phyloP scores from a whole-genome alignment of 345 rosid genomes.

The Garcia nutans region DNA sequence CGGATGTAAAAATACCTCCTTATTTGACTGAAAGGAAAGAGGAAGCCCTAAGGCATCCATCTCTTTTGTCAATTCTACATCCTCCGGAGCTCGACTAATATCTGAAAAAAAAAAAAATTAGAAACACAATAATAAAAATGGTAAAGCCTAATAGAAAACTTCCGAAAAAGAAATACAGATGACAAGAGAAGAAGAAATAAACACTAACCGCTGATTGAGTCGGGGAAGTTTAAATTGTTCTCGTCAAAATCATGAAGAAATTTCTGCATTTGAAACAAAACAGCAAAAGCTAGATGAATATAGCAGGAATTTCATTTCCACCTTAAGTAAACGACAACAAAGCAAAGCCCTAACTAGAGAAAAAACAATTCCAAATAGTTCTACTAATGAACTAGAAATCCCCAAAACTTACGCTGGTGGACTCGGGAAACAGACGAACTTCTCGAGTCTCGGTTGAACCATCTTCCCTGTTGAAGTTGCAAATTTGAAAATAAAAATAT shows the following conservation, averaged over 20 bases:
- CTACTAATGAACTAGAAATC: not conserved
- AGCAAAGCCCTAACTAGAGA: not conserved
- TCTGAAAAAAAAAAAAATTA: constrained; percentile 31
- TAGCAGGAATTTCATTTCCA: not conserved
- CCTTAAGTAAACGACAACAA: not conserved
- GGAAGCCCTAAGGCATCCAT: constrained; percentile 84
- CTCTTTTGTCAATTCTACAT: constrained; percentile 44
- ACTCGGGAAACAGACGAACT: constrained; percentile 27
- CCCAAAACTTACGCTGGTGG: constrained; percentile 35
- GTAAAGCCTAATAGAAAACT: not conserved
- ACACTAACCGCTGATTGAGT: constrained; percentile 30
- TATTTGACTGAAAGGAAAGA: constrained; percentile 60
- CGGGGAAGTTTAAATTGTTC: constrained; percentile 22
- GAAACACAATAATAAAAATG: not conserved
- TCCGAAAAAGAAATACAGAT: not conserved
- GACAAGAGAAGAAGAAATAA: not conserved
- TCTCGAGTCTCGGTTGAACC: constrained; percentile 42
- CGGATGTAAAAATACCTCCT: constrained; percentile 41
- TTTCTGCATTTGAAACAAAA: constrained; percentile 34
- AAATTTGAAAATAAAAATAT: not conserved
- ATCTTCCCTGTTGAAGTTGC: constrained; percentile 51
- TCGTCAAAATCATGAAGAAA: constrained; percentile 15
- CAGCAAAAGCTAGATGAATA: not conserved
- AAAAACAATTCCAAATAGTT: not conserved
- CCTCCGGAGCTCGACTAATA: constrained; percentile 29